Base-by-base conservation (phyloP, 1,284 basidiomycete genomes). In the Cerrena zonata region DNA sequence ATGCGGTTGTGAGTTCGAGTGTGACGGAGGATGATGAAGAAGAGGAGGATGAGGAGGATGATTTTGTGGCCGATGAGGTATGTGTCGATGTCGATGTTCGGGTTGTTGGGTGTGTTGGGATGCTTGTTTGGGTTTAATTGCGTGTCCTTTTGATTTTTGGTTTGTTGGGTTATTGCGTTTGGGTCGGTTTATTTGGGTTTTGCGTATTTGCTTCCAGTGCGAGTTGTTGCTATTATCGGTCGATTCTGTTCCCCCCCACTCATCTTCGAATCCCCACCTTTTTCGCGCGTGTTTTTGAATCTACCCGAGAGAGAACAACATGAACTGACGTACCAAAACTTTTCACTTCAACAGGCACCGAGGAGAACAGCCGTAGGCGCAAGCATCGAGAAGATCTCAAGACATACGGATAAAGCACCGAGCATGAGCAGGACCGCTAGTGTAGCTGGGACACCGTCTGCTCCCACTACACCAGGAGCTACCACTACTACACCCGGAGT, bases 381-480 rank as follows among this genome's bases (percentile, higher is more conserved):
- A 11, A 54, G 56, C 22, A 54, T 58, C 21, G 56, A 58, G 50
- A 56, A 56, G 50, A 56, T 58, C 50, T 56, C 54, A 24, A 40
- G 54, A 19, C 56, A 58, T 26, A 57, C 53, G 46, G 49, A 53
- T 18, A 50, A 48, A 45, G 21, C 51, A 18, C 50, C 46, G 10
- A 46, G 45, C 27, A n/a, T 43, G 37, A 39, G 37, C 37, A 39
- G 37, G 5, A 21, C 13, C 13, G n/a, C n/a, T n/a, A n/a, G n/a
- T n/a, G n/a, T n/a, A n/a, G n/a, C n/a, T n/a, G n/a, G n/a, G n/a
- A n/a, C n/a, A n/a, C 21, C 37, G 37, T 39, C 37, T 21, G n/a
- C 37, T 39, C 13, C 37, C 5, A 21, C 37, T 15, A 39, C 37
- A 4, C n/a, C n/a, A n/a, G n/a, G n/a, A n/a, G n/a, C n/a, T n/a